Evolutionary conservation across 495 filamentous ascomycete genomes (phyloP), one percentile per base, ranked within the genome.

Genomic region (Trichoderma orchidacearum): DNA sequence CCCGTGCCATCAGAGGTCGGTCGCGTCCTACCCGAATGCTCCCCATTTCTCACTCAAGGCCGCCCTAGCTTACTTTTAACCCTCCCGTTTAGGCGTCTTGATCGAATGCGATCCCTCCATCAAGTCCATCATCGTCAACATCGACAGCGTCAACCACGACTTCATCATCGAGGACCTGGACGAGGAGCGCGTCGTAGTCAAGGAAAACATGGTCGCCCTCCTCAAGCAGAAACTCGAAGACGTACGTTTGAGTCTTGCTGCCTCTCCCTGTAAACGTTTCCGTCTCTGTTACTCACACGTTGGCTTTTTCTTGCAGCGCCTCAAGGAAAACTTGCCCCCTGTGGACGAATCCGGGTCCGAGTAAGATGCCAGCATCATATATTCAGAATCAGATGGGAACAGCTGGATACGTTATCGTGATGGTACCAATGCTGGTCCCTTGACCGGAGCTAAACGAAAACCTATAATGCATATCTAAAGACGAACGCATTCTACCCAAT

Each of bases 131-230:
- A 77, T 86, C 68, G 50, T 84, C 65, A 75, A 78, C 63, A 73
- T 87, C 67, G 68, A 87, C 67, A 68, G 73, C 72, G 65, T 71
- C 12, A 66, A 70, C 45, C 69, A 80, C 60, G 75, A 78, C 38
- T 75, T 75, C 60, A 76, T 82, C 41, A 78, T 82, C 50, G 85
- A 89, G 64, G 85, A 89, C 50, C 70, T 89, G 1, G 86, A 89
- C 63, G 86, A 89, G 62, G 75, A 82, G 56, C 81, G 81, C 36
- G 72, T 90, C 2, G 76, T 90, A 2, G 80, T 90, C 58, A 88
- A 88, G 64, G 85, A 89, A 60, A 80, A 82, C 64, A 75, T 89
- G 66, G 66, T 79, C 55, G 72, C 74, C 6, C 58, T 82, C 41
- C 80, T 89, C 64, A 72, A 73, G 50, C 70, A 73, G 55, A 74